Evolutionary conservation across 2,329 filamentous ascomycete species (phyloP), one percentile per base, ranked within the genome.

Genomic region (Aureobasidium sp.): DNA sequence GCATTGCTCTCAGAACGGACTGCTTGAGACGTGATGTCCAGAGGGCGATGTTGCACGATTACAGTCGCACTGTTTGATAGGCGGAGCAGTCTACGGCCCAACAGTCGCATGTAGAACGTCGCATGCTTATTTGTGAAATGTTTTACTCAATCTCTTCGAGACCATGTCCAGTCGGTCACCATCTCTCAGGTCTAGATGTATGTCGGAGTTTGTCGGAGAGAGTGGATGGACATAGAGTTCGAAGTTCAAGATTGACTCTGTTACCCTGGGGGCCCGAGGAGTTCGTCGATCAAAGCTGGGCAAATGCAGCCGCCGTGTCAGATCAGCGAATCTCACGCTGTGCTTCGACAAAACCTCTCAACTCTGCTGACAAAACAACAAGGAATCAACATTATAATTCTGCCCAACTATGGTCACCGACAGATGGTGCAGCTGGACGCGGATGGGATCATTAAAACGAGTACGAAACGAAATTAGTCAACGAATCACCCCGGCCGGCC

Each of bases 391-490:
- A 44, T 21, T 21, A 21, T 34, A 11, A 34, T 34, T 9, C 41
- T 44, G 53, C 42, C 37, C 37, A 16, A 54, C 53, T 29, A 10
- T 44, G 29, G 16, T 39, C 30, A 45, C n/a, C 27, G 21, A 45
- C 29, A 34, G 29, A 41, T 41, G 36, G 36, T 54, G 50, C 27
- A 21, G 21, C 21, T 21, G 21, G 21, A 21, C 21, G 21, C 21
- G 21, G 21, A 21, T 21, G 21, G 21, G 21, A 21, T 21, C 21
- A 21, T 21, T 21, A 21, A 21, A 21, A 21, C 21, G 21, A 21
- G 21, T 48, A 59, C 57, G 10, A 50, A 50, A 41, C n/a, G 45
- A 50, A 59, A 59, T 59, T 59, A 42, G 57, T 59, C 57, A 59
- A 59, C 36, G 11, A 42, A 50, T 50, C 36, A 42, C 8, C 37